Evolutionary conservation across 2,329 filamentous ascomycete species (phyloP).

Genomic region (Penicillium fuscoglaucum): DNA sequence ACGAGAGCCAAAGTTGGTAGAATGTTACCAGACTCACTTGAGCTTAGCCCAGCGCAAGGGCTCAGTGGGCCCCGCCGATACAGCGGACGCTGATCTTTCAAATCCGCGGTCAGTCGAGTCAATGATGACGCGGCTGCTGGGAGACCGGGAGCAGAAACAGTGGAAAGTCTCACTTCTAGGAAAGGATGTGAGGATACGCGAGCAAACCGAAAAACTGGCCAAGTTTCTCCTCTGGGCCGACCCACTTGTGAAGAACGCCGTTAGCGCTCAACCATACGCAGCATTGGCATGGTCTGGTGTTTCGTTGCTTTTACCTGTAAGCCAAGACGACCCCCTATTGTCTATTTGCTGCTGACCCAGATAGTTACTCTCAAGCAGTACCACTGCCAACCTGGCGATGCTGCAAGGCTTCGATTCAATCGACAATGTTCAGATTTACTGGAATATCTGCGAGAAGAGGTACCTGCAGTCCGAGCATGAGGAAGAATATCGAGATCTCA

Average conservation of each 20-base stretch:
- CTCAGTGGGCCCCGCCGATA: background rate
- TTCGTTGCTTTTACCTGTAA: background rate
- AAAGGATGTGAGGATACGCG: conserved; percentile 8
- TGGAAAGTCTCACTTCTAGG: conserved; percentile 19
- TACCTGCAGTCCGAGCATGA: background rate
- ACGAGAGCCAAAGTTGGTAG: background rate
- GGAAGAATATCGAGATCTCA: background rate
- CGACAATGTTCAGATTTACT: background rate
- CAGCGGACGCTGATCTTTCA: background rate
- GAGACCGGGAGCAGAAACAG: conserved; percentile 15
- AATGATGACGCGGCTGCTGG: background rate
- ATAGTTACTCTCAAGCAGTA: background rate
- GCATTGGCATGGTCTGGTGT: background rate
- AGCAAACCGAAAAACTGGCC: conserved; percentile 9
- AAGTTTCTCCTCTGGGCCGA: conserved; percentile 7
- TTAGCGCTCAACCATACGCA: background rate
- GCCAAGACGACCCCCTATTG: background rate
- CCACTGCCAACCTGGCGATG: background rate
- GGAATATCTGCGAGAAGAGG: background rate
- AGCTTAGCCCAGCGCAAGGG: background rate
- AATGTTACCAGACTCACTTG: background rate
- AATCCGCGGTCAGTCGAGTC: background rate
- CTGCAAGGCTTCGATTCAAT: background rate
- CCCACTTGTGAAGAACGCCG: background rate
- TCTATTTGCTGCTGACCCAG: background rate